Conservation (phyloP, 495 filamentous ascomycete genomes). For the Penicillium mononematosum region DNA sequence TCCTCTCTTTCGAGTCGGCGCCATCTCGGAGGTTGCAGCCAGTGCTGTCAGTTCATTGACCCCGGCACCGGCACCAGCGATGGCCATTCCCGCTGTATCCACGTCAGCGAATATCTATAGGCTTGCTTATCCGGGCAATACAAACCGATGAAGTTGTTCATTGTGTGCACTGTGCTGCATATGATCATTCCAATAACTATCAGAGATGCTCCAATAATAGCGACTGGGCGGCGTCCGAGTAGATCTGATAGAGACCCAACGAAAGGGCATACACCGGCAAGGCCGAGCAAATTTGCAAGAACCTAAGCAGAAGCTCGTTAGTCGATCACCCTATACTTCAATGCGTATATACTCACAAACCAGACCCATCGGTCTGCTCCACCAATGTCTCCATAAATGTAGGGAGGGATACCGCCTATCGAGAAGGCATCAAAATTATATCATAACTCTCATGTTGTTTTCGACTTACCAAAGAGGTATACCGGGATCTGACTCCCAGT, state of each 20-base stretch:
- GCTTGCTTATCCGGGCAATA: not conserved
- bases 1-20: slow-evolving; percentile 64
- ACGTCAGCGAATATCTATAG: slow-evolving; percentile 8
- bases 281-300: slow-evolving; percentile 63
- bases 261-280: slow-evolving; percentile 69
- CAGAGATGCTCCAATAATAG: slow-evolving; percentile 56
- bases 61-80: slow-evolving; percentile 62
- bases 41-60: slow-evolving; percentile 68
- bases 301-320: slow-evolving; percentile 32
- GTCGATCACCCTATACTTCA: not conserved
- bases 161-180: slow-evolving; percentile 59
- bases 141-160: slow-evolving; percentile 70
- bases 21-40: slow-evolving; percentile 66
- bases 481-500: slow-evolving; percentile 64
- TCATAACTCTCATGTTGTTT: not conserved
- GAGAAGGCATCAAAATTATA: not conserved
- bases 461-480: slow-evolving; percentile 54
- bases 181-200: slow-evolving; percentile 67
- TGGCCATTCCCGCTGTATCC: slow-evolving; percentile 55
- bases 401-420: slow-evolving; percentile 56
- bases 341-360: slow-evolving; percentile 49
- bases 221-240: slow-evolving; percentile 65
- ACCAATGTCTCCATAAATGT: slow-evolving; percentile 65
- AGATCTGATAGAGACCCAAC: slow-evolving; percentile 71
- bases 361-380: slow-evolving; percentile 69